Base-by-base conservation (phyloP, 2,329 filamentous ascomycete species). In the Sporothrix brunneoviolacea region DNA sequence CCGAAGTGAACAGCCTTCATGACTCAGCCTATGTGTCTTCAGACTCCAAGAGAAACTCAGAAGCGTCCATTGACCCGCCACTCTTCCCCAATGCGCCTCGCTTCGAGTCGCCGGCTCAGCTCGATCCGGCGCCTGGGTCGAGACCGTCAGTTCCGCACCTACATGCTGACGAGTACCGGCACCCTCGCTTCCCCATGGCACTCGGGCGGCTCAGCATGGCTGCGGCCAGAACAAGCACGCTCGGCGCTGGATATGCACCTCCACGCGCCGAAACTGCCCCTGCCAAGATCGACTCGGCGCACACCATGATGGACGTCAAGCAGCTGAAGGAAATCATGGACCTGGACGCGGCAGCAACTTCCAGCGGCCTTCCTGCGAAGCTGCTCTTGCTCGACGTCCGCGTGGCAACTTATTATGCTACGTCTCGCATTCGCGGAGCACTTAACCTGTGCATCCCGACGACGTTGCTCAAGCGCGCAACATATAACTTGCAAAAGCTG, bases 381-480 rank as follows among this genome's bases (percentile, higher is more conserved):
- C 58, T 88, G 1, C 70, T 98, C 28, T 64, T 97, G 1, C 71
- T 98, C 4, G 93, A 98, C 64, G 78, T 97, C 19, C 82, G 93
- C 35, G 90, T 94, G 0, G 88, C 84, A 24, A 89, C 90, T 18
- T 88, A 91, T 57, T 96, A 86, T 62, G 78, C 83, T 1, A 75
- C 80, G 40, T 83, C 86, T 19, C 82, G 87, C 27, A 86, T 97
- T 49, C 71, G 75, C 44, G 84, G 84, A n/a, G 88, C 91, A 0
- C 70, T 98, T 28, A 97, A 94, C 63, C 73, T 98, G 5, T 97
- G 93, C 63, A 95, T 97, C 54, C 93, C 93, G 0, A 97, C 93
- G 0, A 97, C 91, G 0, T 71, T 98, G 13, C 70, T 98, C 16
- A 97, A 97, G 67, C 78, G 93, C 44, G 84, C 88, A 1, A 94